These are phyloP conservation scores for Globisporangium megalacanthum DNA, from an alignment of 352 stramenopile genomes.

Conservation along the genomic window DNA sequence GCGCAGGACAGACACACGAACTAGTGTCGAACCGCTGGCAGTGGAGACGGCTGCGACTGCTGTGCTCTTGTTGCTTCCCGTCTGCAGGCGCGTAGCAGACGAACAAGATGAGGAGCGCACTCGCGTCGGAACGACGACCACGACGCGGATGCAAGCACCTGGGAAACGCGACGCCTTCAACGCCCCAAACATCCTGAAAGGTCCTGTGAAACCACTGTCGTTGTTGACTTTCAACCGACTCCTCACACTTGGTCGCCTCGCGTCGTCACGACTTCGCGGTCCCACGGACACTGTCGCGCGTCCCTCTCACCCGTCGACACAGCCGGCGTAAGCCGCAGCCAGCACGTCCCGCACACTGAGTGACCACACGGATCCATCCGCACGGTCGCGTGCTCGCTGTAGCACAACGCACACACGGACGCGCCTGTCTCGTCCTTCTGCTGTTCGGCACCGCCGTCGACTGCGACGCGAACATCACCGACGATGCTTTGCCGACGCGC, in stretches of 20 bases:
- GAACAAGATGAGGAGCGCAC: neutral
- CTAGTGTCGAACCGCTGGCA: neutral
- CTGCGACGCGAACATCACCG: constrained; percentile 15
- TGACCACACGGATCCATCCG: constrained; percentile 55
- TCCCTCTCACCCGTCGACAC: neutral
- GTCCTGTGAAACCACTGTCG: neutral
- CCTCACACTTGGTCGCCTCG: constrained; percentile 11
- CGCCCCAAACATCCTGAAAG: constrained; percentile 8
- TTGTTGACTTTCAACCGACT: neutral
- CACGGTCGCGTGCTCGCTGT: constrained; percentile 30
- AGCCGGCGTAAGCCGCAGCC: constrained; percentile 16
- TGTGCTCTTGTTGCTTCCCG: constrained; percentile 10
- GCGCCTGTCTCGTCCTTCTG: constrained; percentile 1
- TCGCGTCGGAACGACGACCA: neutral
- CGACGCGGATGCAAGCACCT: neutral
- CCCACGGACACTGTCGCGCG: constrained; percentile 47
- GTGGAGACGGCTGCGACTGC: too few relatives aligned
- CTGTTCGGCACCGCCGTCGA: neutral
- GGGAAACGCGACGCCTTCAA: constrained; percentile 9
- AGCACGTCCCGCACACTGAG: constrained; percentile 34
- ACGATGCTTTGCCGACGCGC: constrained; percentile 38
- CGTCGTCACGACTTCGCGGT: constrained; percentile 47
- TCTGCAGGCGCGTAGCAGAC: neutral
- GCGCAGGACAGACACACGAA: neutral
- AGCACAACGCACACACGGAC: constrained; percentile 44